Base-by-base conservation (phyloP, 352 stramenopile species). In the Pythium brachiatum region DNA sequence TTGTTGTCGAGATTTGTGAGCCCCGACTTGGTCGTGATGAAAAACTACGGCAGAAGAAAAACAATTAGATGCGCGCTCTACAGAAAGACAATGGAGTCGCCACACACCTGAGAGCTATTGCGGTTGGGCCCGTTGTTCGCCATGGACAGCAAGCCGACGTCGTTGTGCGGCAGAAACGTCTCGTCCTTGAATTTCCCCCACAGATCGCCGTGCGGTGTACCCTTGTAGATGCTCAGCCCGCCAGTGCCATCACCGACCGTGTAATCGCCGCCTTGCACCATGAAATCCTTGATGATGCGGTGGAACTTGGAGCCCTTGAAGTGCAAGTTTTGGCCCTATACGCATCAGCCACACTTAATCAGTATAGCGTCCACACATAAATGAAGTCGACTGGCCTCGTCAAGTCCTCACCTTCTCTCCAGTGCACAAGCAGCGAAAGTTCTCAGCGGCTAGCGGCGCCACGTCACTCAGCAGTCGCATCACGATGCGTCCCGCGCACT, bases 381-480 rank as follows among this genome's bases (percentile, higher is more conserved):
- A n/a, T n/a, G n/a, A n/a, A n/a, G n/a, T n/a, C n/a, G n/a, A n/a
- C n/a, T n/a, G n/a, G n/a, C n/a, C 60, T 73, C 21, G 81, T 64
- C 26, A 83, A 62, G 13, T 27, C 12, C 64, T n/a, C 39, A 89
- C 81, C 75, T 92, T 92, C 64, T 92, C 82, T 9, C 82, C 82
- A 16, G 82, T 92, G 60, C 82, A 92, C 27, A 91, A 62, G 29
- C 75, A 89, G 15, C 82, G 83, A 70, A 99, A 99, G 70, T 99
- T 99, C 66, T 99, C 94, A 16, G 92, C 95, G 47, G 97, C 96
- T 60, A 97, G 95, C 18, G 96, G 96, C 29, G 90, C 93, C 53
- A 87, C 73, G 73, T 98, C 89, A 54, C 90, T 92, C 20, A 98
- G 97, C 23, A 99, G 78, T 64, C 98, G 92, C 78, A 99, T 91